Base-by-base conservation (phyloP, 2,329 filamentous ascomycete species). In the Fusarium sp. region DNA sequence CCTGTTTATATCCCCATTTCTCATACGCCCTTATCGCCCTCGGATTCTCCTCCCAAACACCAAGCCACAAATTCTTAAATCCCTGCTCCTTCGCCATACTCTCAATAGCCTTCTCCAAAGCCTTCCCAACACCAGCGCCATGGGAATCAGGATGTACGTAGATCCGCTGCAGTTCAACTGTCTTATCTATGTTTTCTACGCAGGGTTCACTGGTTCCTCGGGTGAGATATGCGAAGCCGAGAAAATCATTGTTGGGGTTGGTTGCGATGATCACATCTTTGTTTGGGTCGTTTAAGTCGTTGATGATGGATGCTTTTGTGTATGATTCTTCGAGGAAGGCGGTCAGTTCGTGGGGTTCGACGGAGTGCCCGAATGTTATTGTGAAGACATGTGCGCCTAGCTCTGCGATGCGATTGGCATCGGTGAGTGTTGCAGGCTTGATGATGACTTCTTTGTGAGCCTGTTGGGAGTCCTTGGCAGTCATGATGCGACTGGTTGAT, bases 1-100 rank as follows among this genome's bases (percentile, higher is more conserved):
- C 80, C 28, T 72, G 74, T 21, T 61, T 66, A 62, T 83, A 87
- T 0, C 85, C 85, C 73, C 81, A 79, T 72, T 79, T 82, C 64
- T 79, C 79, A 72, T 87, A 87, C 9, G 83, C 78, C 38, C 64
- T 79, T 30, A 80, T 78, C 1, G 85, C 84, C 35, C 73, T 79
- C 3, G 60, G 40, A 59, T 86, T 87, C 69, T 85, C 82, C 57
- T 87, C 83, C 85, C 85, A 87, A 15, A 86, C 85, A 0, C 85
- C 85, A 15, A 87, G 73, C 85, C 85, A 87, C 23, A 86, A 77
- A 32, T 82, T 77, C 54, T 73, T 77, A 37, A 81, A 85, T 0
- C 81, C 84, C 33, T 82, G 77, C 9, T 79, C 71, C 50, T 77
- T 75, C 3, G 84, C 84, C 66, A 83, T 74, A 2, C 61, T 69